Evolutionary conservation across 2,329 filamentous ascomycete species (phyloP), one percentile per base, ranked within the genome.

Genomic region (Xylariaceae sp.): DNA sequence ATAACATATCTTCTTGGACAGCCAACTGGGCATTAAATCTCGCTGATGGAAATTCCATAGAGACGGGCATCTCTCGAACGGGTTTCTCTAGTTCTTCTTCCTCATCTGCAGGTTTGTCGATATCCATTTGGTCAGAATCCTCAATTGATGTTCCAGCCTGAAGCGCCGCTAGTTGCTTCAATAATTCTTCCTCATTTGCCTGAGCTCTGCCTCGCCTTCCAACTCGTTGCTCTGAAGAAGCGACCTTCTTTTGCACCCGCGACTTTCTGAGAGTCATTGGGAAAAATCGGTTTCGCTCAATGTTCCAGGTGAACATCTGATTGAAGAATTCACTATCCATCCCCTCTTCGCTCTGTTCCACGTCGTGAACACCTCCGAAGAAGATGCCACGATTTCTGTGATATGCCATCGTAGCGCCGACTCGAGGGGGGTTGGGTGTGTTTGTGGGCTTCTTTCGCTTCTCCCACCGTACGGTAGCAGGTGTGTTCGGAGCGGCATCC

Each of bases 321-420:
- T 96, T 92, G 72, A 97, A 98, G 68, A 98, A 98, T 64, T 96
- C 91, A 62, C 88, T 95, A 44, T 98, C 92, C 55, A 98, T 95
- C 3, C 88, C 90, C 65, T 98, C 93, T 63, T 95, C 91, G 53
- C 81, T 92, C 63, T 91, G 80, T 65, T 95, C 89, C 0, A 94
- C 86, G 56, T 95, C 91, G 59, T 96, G 89, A 4, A 98, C 93
- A 42, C 93, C 93, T 36, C 93, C 93, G 63, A 97, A 97, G 59
- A 89, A 70, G 46, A 98, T 92, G 1, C 93, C 93, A 49, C 93
- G 82, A 1, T 92, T 91, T 67, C 92, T 93, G 69, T 98, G 93
- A 64, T 85, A 88, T 0, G 89, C 82, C 91, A 97, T 97, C 2
- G 92, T 97, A 1, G 89, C 83, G 23, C 93, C 93, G 3, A 90